Conservation (phyloP, 805 yeast genomes). For the Candida hispaniensis region DNA sequence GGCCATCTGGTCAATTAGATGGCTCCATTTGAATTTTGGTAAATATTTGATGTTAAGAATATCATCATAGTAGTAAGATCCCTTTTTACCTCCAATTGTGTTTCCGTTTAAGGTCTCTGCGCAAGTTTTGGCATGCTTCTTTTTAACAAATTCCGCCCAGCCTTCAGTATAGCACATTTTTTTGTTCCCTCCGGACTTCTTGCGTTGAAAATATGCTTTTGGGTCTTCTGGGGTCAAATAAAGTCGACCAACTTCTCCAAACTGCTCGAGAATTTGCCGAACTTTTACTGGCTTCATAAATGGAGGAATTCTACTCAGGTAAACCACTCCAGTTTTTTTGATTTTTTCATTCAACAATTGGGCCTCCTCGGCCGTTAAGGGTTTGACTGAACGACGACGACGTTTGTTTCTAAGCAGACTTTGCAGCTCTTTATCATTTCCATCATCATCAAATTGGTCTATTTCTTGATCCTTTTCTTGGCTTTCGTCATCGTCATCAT, state of each 20-base stretch:
- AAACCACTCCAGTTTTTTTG: conserved; percentile 83
- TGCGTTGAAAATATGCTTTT: conserved; percentile 50
- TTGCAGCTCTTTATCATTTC: conserved; percentile 15
- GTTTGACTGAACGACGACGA: conserved; percentile 18
- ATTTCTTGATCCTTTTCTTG: conserved; percentile 19
- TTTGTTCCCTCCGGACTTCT: conserved; percentile 85
- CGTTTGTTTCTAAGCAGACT: conserved; percentile 3
- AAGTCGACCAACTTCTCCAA: conserved; percentile 81
- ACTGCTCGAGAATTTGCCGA: conserved; percentile 65
- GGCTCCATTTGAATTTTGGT: conserved; percentile 90
- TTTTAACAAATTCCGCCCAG: conserved; percentile 85
- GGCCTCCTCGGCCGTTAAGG: conserved; percentile 28
- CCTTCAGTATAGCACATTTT: conserved; percentile 85
- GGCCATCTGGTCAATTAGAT: conserved; percentile 86
- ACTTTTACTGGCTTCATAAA: conserved; percentile 93
- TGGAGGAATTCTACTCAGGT: conserved; percentile 84
- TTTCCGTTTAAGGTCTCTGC: conserved; percentile 81
- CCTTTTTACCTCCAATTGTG: conserved; percentile 83
- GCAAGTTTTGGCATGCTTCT: conserved; percentile 79
- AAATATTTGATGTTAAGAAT: conserved; percentile 82
- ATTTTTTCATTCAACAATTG: conserved; percentile 35
- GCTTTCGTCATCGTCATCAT: conserved; percentile 16
- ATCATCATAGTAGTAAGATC: conserved; percentile 87
- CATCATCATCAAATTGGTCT: conserved; percentile 17
- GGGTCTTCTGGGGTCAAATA: conserved; percentile 81